Evolutionary conservation across 495 filamentous ascomycete genomes (phyloP).

Genomic region (Hypoxylon lienhwacheense): DNA sequence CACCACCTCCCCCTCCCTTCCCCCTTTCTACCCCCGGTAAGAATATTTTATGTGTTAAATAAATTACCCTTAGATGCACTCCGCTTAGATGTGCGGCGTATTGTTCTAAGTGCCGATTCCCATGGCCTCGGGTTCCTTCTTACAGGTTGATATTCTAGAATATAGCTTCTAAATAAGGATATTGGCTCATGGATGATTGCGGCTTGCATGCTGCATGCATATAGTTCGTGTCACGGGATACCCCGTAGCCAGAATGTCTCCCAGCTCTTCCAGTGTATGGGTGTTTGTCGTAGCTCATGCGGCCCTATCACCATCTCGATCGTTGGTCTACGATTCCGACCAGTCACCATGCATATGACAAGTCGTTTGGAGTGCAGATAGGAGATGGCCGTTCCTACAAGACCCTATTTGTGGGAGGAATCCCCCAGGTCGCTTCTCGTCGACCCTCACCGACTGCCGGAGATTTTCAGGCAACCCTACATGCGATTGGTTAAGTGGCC

Average conservation of each 20-base stretch:
- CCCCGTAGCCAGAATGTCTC: conserved; percentile 6
- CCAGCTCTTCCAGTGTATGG: not conserved
- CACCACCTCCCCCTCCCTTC: no score
- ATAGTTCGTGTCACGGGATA: conserved; percentile 26
- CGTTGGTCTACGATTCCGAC: conserved; percentile 13
- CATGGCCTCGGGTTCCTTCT: conserved; percentile 23
- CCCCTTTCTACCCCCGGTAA: conserved; percentile 6
- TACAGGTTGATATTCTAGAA: conserved; percentile 17
- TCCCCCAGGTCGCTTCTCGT: conserved; percentile 14
- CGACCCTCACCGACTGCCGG: conserved; percentile 35
- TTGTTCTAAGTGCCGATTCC: no score
- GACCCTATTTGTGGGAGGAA: conserved; percentile 28
- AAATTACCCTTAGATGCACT: conserved; percentile 15
- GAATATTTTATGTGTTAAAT: no score
- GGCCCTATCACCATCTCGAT: conserved; percentile 7
- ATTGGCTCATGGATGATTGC: conserved; percentile 28
- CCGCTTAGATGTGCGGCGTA: not conserved
- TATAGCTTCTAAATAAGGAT: conserved; percentile 20
- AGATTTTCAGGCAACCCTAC: conserved; percentile 19
- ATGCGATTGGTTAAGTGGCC: conserved; percentile 30
- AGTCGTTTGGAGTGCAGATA: conserved; percentile 28
- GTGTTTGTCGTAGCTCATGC: not conserved
- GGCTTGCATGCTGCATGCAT: conserved; percentile 37
- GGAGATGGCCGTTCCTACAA: conserved; percentile 19
- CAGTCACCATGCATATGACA: conserved; percentile 27